These are phyloP conservation scores for Lipomyces kockii DNA, from an alignment of 805 yeast genomes.

Conservation along the genomic window DNA sequence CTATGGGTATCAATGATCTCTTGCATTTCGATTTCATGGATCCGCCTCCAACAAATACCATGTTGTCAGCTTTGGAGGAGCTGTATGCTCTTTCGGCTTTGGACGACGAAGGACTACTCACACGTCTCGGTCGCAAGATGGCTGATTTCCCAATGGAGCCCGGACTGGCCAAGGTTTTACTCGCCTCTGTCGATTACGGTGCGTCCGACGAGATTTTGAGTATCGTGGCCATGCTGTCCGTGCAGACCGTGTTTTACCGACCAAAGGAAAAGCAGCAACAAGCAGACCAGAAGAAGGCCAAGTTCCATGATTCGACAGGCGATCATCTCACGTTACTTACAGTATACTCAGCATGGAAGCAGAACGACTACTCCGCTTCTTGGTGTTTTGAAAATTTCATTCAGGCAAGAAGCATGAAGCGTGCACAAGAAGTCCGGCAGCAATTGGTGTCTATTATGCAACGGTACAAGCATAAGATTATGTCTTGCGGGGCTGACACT, in stretches of 20 bases:
- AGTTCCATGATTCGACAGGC: slow-evolving; percentile 62
- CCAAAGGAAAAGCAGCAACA: slow-evolving; percentile 66
- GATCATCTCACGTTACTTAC: slow-evolving; percentile 81
- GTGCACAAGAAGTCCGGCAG: slow-evolving; percentile 71
- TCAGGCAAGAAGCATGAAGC: slow-evolving; percentile 70
- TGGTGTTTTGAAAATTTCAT: slow-evolving; percentile 89
- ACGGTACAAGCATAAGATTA: slow-evolving; percentile 41
- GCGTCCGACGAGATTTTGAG: slow-evolving; percentile 74
- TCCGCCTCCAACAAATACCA: slow-evolving; percentile 74
- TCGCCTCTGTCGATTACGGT: slow-evolving; percentile 62
- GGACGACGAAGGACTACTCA: slow-evolving; percentile 75
- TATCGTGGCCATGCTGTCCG: slow-evolving; percentile 82
- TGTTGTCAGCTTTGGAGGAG: slow-evolving; percentile 76
- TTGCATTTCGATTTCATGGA: slow-evolving; percentile 89
- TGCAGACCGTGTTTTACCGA: slow-evolving; percentile 69
- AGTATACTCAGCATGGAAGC: slow-evolving; percentile 77
- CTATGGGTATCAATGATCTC: slow-evolving; percentile 83
- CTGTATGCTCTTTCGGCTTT: slow-evolving; percentile 88
- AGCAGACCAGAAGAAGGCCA: slow-evolving; percentile 66
- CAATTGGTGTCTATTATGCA: slow-evolving; percentile 63
- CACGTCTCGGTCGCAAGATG: slow-evolving; percentile 80
- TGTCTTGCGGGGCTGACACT: slow-evolving; percentile 45
- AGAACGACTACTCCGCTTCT: slow-evolving; percentile 63
- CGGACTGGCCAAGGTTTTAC: slow-evolving; percentile 75
- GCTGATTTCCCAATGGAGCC: slow-evolving; percentile 93